Base-by-base conservation (phyloP, 495 filamentous ascomycete species). In the Aspergillus saccharolyticus region DNA sequence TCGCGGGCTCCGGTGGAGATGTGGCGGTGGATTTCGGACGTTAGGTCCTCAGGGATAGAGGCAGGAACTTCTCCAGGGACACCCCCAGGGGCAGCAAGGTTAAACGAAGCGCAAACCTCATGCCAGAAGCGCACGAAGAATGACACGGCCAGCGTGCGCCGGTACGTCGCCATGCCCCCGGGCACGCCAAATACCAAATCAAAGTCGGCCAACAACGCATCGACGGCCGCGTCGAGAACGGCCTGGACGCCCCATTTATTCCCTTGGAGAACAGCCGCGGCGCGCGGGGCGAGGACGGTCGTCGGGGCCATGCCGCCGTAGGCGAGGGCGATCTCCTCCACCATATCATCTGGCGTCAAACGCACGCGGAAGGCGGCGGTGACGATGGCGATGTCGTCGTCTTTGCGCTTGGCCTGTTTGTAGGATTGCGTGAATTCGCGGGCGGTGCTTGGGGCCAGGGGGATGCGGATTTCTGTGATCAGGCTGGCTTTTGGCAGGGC, bases 331-430 rank as follows among this genome's bases (percentile, higher is more conserved):
- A 79, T 82, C 56, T 81, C 83, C 42, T 84, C 78, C 7, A 96
- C 89, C 4, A 78, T 66, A 39, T 89, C 78, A 4, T 72, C 71
- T 0, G 84, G 78, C 44, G 80, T 77, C 3, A 97, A 70, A 3
- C 76, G 77, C 14, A 96, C 78, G 51, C 88, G 84, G 43, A 96
- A 71, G 2, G 89, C 87, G 7, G 86, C 82, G 49, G 91, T 96
- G 46, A 96, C 93, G 57, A 97, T 96, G 15, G 93, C 93, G 66
- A 96, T 96, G 72, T 97, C 93, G 69, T 96, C 92, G 64, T 96
- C 93, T 63, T 96, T 96, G 48, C 93, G 79, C 77, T 96, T 97
- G 0, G 93, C 82, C 65, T 96, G 93, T 71, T 97, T 97, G 73
- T 96, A 96, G 1, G 93, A 82, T 25, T 82, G 78, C 56, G 90